phyloP scores from a whole-genome alignment of 345 rosid genomes.

The Camelina neglecta region DNA sequence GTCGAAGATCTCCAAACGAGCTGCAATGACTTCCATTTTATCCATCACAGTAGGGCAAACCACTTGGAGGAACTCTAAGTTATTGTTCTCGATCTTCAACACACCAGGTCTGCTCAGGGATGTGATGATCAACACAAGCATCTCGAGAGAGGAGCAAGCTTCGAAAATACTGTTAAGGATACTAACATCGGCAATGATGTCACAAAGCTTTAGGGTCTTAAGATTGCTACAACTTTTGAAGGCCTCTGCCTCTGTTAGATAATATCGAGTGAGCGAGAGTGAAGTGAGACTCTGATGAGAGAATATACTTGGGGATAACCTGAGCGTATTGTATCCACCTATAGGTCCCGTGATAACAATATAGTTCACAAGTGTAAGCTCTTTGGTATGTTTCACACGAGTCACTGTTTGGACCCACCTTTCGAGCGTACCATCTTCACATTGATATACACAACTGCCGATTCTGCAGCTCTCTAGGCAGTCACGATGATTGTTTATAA shows the following conservation, averaged over 20 bases:
- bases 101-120: not conserved
- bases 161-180: not conserved
- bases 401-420: conserved; percentile 23
- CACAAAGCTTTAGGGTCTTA: conserved; percentile 22
- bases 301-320: not conserved
- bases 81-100: conserved; percentile 33
- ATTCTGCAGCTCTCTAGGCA: conserved; percentile 23
- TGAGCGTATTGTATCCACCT: not conserved
- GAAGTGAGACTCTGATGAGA: conserved; percentile 14
- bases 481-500: conserved; percentile 9
- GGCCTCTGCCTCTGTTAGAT: not conserved
- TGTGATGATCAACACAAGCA: conserved; percentile 12
- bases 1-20: conserved; percentile 27
- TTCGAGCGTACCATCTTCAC: conserved; percentile 5
- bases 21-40: not conserved
- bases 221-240: conserved; percentile 21
- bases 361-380: conserved; percentile 2
- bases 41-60: not conserved
- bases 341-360: not conserved
- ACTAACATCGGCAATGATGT: not conserved
- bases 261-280: conserved; percentile 19
- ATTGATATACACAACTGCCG: not conserved
- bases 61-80: conserved; percentile 26
- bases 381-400: conserved; percentile 4
- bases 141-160: conserved; percentile 36